Base-by-base conservation (phyloP, 352 stramenopile genomes). In the Globisporangium cylindrosporum region DNA sequence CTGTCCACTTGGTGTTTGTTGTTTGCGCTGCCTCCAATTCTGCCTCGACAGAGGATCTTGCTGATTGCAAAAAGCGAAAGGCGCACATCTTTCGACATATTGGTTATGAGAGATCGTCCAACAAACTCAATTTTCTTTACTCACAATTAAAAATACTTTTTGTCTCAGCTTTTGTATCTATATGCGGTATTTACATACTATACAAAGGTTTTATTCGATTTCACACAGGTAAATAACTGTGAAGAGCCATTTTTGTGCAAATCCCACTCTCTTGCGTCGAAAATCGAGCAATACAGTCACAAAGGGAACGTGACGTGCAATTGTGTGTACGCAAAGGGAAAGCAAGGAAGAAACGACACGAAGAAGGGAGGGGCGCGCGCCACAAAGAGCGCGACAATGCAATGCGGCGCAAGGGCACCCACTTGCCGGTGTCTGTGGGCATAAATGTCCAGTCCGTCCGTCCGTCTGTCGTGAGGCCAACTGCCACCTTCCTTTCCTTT, bases 141-240 rank as follows among this genome's bases (percentile, higher is more conserved):
- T 22, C n/a, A 7, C 14, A 20, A 20, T 46, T 46, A 49, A 49
- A n/a, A 9, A 20, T 15, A 9, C 15, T n/a, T n/a, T 49, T 48
- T 0, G n/a, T 3, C 3, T 49, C 12, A 20, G 0, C 1, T n/a
- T n/a, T n/a, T n/a, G 15, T n/a, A 49, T n/a, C 0, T 0, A 1
- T 5, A 49, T 51, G 1, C 6, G 18, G 18, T 18, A n/a, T 6
- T 1, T 51, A 51, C 18, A 7, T 24, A 9, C 22, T 49, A n/a
- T n/a, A 1, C 14, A 49, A 18, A 49, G 14, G 15, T n/a, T 9
- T 49, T 9, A 49, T 9, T 38, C 0, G 5, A 49, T 3, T 1
- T 0, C 22, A 22, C 10, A 51, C 43, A 51, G 43, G 43, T 3
- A 20, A 9, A 12, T 51, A 10, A n/a, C 41, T 51, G 43, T 18